phyloP scores from a whole-genome alignment of 176 grass and related monocot genomes.

The Oryza longistaminata region DNA sequence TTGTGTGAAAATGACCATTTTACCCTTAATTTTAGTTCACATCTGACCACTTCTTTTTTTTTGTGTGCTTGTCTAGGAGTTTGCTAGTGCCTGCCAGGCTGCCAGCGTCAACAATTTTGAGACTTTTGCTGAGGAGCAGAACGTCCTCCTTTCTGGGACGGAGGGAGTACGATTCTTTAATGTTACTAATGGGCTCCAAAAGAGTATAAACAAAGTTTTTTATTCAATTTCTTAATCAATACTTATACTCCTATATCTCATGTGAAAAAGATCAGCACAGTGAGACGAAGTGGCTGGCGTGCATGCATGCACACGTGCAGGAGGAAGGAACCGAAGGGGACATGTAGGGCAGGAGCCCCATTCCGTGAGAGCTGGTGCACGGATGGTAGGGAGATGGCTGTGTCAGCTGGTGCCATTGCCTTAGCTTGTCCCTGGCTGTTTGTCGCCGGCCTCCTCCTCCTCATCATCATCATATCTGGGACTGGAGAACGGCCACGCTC shows the following conservation, averaged over 20 bases:
- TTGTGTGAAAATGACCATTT: too few relatives aligned
- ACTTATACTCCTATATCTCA: too few relatives aligned
- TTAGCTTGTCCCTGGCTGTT: background rate
- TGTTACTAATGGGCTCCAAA: background rate
- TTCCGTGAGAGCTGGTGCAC: background rate
- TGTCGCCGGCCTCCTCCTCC: background rate
- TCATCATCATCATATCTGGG: background rate
- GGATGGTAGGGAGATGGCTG: slow-evolving; percentile 25
- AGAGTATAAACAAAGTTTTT: background rate
- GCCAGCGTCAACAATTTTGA: too few relatives aligned
- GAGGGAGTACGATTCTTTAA: background rate
- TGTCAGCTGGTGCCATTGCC: slow-evolving; percentile 5
- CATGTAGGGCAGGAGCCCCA: slow-evolving; percentile 30
- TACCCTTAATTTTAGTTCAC: too few relatives aligned
- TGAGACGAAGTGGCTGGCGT: background rate
- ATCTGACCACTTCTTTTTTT: too few relatives aligned
- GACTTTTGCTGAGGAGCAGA: too few relatives aligned
- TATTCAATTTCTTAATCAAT: background rate
- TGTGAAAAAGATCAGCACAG: background rate
- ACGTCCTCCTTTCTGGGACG: too few relatives aligned
- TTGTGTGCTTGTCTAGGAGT: too few relatives aligned
- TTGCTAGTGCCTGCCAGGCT: too few relatives aligned
- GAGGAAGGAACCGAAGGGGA: background rate
- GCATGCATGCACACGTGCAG: slow-evolving; percentile 18
- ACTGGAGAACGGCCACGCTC: background rate